Base-by-base conservation (phyloP, 116 monocot genomes). In the Iris pallida region DNA sequence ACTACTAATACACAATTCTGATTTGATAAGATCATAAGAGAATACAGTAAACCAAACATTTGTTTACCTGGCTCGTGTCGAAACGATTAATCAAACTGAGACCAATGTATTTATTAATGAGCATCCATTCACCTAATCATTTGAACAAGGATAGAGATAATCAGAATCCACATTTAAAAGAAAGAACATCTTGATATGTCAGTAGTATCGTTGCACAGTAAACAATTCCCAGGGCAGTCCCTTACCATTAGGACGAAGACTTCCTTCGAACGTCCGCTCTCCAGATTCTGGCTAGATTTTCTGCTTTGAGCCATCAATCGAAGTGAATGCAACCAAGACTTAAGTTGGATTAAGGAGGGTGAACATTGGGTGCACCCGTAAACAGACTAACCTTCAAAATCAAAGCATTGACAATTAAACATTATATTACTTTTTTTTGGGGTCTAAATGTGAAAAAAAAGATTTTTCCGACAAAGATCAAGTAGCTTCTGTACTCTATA, bases 31-130 rank as follows among this genome's bases (percentile, higher is more conserved):
- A n/a, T n/a, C n/a, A n/a, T n/a, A n/a, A n/a, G n/a, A n/a, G n/a
- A n/a, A n/a, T n/a, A n/a, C 97, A 98, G 65, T 90, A 82, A 7
- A 98, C 70, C 75, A 92, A 5, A 68, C 93, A 98, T 76, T 90
- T 92, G 49, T 78, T 80, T 18, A 92, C 93, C 70, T 92, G 75
- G 55, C 57, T 69, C 11, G 67, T 43, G 30, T 98, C 66, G 49
- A 98, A 92, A 4, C 71, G 79, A 67, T 98, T 92, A 14, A 92
- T 75, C 70, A 97, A 66, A 8, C 70, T 57, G 11, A 90, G 48
- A 16, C 97, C 97, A 4, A 76, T 78, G 52, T 87, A 90, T 68
- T 56, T 85, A 62, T 97, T 92, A 47, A 97, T 76, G 63, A 97
- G 74, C 85, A 76, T 82, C 97, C 97, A 97, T 64, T 97, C 85